A percentile compares a stretch with the other conserved stretches of the same genome.
Conservation (phyloP, 805 yeast genomes). For the Metahyphopichia silvanorum region DNA sequence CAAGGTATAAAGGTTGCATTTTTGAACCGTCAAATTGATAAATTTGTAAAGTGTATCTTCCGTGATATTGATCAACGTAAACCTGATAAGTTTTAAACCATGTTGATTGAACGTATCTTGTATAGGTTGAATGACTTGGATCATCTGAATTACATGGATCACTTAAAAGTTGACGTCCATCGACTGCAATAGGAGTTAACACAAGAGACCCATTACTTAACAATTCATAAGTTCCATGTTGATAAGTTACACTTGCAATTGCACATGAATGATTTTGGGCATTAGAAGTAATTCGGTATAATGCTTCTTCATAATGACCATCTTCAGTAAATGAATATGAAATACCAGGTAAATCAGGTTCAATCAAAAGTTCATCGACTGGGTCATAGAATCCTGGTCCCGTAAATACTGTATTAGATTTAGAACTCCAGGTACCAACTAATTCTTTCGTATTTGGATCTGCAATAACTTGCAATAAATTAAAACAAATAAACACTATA, state of each 20-base stretch:
- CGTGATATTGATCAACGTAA: slow-evolving; percentile 73
- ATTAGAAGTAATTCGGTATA: slow-evolving; percentile 73
- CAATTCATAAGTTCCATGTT: slow-evolving; percentile 80
- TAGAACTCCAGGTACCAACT: slow-evolving; percentile 94
- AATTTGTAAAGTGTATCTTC: slow-evolving; percentile 71
- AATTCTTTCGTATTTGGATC: slow-evolving; percentile 44
- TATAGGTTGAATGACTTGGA: slow-evolving; percentile 48
- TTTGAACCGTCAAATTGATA: slow-evolving; percentile 76
- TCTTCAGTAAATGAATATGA: slow-evolving; percentile 90
- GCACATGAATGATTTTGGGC: slow-evolving; percentile 79
- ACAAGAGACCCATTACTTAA: slow-evolving; percentile 62
- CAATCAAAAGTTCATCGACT: slow-evolving; percentile 87
- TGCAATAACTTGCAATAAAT: slow-evolving; percentile 12
- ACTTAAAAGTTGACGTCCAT: slow-evolving; percentile 87
- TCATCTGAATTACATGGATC: slow-evolving; percentile 77
- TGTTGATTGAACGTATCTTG: slow-evolving; percentile 69
- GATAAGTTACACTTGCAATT: slow-evolving; percentile 74
- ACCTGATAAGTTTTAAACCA: slow-evolving; percentile 57
- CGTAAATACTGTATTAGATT: slow-evolving; percentile 90
- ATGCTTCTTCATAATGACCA: slow-evolving; percentile 88
- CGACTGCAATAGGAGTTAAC: slow-evolving; percentile 74
- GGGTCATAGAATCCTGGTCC: slow-evolving; percentile 98
- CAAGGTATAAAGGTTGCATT: slow-evolving; percentile 85
- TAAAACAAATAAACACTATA: slow-evolving; percentile 4
- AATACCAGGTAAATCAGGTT: slow-evolving; percentile 94